Percentiles rank a stretch among this genome's conserved stretches.
Conservation (phyloP, 2,329 filamentous ascomycete genomes). For the Monilinia fructigena region DNA sequence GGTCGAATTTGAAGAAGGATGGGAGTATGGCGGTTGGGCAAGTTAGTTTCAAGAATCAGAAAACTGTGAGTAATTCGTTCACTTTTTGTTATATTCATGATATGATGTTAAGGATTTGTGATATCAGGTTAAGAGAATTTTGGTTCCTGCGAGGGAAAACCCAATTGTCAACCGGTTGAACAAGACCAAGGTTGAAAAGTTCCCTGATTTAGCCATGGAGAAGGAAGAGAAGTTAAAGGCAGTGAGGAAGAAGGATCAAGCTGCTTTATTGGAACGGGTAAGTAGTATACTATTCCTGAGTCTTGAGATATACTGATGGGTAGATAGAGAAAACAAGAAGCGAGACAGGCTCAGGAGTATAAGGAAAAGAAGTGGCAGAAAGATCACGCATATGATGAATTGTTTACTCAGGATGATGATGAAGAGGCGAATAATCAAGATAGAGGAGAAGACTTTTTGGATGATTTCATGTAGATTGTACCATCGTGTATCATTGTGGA, state of each 20-base stretch:
- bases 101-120: constrained; percentile 4
- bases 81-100: neutral
- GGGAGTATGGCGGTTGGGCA: constrained; percentile 94
- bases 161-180: constrained; percentile 94
- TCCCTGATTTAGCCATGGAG: constrained; percentile 79
- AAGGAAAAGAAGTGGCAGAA: constrained; percentile 91
- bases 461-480: constrained; percentile 81
- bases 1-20: constrained; percentile 94
- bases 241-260: constrained; percentile 69
- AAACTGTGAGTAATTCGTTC: constrained; percentile 51
- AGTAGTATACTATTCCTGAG: constrained; percentile 29
- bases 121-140: constrained; percentile 70
- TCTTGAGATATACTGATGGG: constrained; percentile 12
- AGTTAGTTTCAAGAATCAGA: constrained; percentile 88
- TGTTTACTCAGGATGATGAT: constrained; percentile 78
- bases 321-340: constrained; percentile 72
- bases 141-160: constrained; percentile 81
- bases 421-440: constrained; percentile 78
- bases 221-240: constrained; percentile 73
- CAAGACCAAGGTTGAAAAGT: constrained; percentile 89
- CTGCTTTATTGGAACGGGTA: constrained; percentile 61
- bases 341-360: constrained; percentile 70
- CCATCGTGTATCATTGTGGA: neutral
- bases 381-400: constrained; percentile 95
- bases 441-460: constrained; percentile 71